Conservation (phyloP, 495 filamentous ascomycete species). For the Hypoxylon fragiforme region DNA sequence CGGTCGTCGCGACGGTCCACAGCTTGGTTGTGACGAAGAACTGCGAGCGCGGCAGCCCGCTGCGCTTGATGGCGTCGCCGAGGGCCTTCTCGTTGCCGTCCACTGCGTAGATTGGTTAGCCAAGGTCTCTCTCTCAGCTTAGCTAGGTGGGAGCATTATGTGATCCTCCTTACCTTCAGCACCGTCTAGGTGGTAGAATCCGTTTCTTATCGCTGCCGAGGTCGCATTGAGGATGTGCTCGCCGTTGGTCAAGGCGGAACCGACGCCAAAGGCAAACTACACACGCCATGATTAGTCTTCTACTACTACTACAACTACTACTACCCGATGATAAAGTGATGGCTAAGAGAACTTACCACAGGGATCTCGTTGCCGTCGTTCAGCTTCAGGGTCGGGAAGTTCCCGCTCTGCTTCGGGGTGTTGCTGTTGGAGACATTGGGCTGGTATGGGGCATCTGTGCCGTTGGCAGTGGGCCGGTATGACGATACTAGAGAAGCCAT, state of each 20-base stretch:
- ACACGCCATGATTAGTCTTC: slow-evolving; percentile 1
- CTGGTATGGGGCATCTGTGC: slow-evolving; percentile 27
- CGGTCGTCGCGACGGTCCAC: slow-evolving; percentile 54
- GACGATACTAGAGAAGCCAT: not conserved
- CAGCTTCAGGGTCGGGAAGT: slow-evolving; percentile 58
- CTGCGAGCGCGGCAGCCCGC: slow-evolving; percentile 64
- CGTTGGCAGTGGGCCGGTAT: not conserved
- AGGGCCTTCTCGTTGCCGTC: slow-evolving; percentile 81
- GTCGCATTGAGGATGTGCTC: slow-evolving; percentile 59
- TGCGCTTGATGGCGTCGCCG: slow-evolving; percentile 71
- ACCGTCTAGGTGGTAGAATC: slow-evolving; percentile 77
- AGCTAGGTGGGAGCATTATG: not conserved
- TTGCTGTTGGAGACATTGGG: slow-evolving; percentile 32
- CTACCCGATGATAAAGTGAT: too few relatives aligned
- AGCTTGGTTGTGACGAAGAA: slow-evolving; percentile 80
- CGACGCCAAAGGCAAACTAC: slow-evolving; percentile 74
- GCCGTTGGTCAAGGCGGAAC: slow-evolving; percentile 49
- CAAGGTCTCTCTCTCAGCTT: not conserved
- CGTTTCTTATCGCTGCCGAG: slow-evolving; percentile 69
- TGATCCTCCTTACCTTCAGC: slow-evolving; percentile 59
- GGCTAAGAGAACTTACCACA: slow-evolving; percentile 53
- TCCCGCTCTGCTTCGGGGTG: slow-evolving; percentile 41
- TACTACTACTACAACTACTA: not conserved
- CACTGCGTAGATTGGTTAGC: slow-evolving; percentile 44
- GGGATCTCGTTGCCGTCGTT: slow-evolving; percentile 76